Evolutionary conservation across 2,329 filamentous ascomycete genomes (phyloP).

Genomic region (Incumbomyces delicatus): DNA sequence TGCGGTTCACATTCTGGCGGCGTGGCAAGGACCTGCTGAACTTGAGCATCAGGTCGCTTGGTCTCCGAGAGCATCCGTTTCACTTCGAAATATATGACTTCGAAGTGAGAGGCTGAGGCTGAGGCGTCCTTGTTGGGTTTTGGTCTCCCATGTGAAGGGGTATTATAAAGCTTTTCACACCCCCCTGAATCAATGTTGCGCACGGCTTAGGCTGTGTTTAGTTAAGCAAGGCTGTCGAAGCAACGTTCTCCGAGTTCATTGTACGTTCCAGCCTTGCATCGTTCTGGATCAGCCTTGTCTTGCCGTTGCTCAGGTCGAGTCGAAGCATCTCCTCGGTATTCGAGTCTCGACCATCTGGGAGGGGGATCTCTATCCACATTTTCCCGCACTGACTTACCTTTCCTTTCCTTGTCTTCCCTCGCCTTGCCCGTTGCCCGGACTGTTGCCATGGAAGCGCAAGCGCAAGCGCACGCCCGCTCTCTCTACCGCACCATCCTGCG

Average conservation of each 20-base stretch:
- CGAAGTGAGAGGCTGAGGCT: not conserved
- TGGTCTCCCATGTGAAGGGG: too few species aligned
- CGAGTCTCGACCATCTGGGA: not conserved
- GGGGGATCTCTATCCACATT: not conserved
- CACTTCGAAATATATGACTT: not conserved
- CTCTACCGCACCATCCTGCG: conserved; percentile 83
- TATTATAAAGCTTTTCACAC: too few species aligned
- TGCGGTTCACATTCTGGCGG: not conserved
- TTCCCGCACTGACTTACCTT: too few species aligned
- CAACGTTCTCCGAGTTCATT: too few species aligned
- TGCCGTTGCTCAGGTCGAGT: too few species aligned
- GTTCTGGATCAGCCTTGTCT: not conserved
- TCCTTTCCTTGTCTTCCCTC: too few species aligned
- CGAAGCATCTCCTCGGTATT: too few species aligned
- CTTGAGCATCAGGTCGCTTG: not conserved
- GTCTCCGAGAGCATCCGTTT: not conserved
- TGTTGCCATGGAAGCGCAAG: conserved; percentile 24
- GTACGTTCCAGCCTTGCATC: not conserved
- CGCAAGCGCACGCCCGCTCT: conserved; percentile 52
- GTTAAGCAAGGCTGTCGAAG: too few species aligned
- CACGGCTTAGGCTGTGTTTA: too few species aligned
- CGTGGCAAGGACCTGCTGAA: not conserved
- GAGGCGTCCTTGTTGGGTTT: too few species aligned
- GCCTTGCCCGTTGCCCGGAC: not conserved
- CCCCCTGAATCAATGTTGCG: not conserved